Evolutionary conservation across 129 eudicot genomes (phyloP), one percentile per base, ranked within the genome.

Genomic region (Chrysanthemum makinoi): DNA sequence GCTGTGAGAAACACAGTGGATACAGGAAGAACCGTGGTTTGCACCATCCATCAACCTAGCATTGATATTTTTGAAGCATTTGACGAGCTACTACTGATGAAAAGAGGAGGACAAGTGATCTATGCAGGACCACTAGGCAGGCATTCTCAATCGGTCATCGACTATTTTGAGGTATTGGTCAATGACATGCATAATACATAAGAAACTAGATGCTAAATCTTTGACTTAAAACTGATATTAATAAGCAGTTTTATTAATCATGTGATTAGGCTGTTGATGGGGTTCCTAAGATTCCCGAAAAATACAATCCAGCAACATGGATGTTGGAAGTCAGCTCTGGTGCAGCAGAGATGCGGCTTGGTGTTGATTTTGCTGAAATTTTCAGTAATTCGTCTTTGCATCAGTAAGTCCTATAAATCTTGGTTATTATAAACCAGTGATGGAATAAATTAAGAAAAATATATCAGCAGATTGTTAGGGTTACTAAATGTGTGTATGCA

Each of bases 11-110:
- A 91, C 82, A 91, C 97, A 2, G 97, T 91, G 9, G 96, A 91
- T 75, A 91, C 97, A 0, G 97, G 97, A 33, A 84, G 97, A 79
- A 91, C 97, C 6, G 96, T 91, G 16, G 97, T 91, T 44, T 91
- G 97, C 77, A 91, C 97, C 59, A 91, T 91, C 33, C 97, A 88
- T 80, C 97, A 91, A 52, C 97, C 97, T 47, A 88, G 98, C 66
- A 91, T 91, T 52, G 97, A 91, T 82, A 91, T 91, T 11, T 91
- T 91, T 65, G 97, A 91, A 84, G 83, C 97, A 2, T 91, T 91
- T 73, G 97, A 91, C 81, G 97, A 91, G 89, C 77, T 91, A 47
- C 76, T 91, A 33, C 78, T 91, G 14, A 77, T 91, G 87, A 91
- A 91, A 82, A 84, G 94, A 81, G 93, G 97, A 78, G 97, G 97